phyloP scores from a whole-genome alignment of 75 land plant species.

The Cunninghamia lanceolata region DNA sequence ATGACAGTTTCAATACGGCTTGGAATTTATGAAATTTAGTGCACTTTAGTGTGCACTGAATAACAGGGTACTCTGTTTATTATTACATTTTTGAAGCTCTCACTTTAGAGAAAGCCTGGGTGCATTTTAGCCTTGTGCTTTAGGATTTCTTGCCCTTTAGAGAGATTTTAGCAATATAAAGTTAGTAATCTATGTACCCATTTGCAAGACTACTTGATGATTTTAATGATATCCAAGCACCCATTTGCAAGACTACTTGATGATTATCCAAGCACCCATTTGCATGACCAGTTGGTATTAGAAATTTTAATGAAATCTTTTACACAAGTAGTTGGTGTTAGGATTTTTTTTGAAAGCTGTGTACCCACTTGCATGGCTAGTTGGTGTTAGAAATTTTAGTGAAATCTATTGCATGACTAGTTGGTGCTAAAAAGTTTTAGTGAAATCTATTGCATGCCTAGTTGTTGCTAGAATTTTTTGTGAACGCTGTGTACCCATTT shows the following conservation, averaged over 20 bases:
- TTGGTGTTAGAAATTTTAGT: not conserved
- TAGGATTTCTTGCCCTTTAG: too few species aligned
- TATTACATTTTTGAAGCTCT: too few species aligned
- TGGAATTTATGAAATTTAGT: not conserved
- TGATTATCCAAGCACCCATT: not conserved
- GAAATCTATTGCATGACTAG: not conserved
- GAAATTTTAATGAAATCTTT: not conserved
- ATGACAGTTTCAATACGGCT: not conserved
- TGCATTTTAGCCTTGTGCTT: too few species aligned
- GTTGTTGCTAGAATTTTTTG: not conserved
- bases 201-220: too few species aligned
- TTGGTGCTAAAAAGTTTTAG: not conserved
- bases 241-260: too few species aligned
- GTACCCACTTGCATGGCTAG: not conserved
- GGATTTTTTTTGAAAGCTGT: not conserved
- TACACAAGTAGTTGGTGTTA: not conserved
- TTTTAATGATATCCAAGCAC: too few species aligned
- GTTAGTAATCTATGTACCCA: not conserved
- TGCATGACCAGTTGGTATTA: not conserved
- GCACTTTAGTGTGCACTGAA: not conserved
- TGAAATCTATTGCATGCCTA: not conserved
- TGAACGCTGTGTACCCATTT: not conserved
- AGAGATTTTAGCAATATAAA: not conserved
- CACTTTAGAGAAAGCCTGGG: too few species aligned
- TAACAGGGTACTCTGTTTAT: too few species aligned